Evolutionary conservation across 768 basidiomycete genomes (phyloP), one percentile per base, ranked within the genome.

Genomic region (Dentipellis sp.): DNA sequence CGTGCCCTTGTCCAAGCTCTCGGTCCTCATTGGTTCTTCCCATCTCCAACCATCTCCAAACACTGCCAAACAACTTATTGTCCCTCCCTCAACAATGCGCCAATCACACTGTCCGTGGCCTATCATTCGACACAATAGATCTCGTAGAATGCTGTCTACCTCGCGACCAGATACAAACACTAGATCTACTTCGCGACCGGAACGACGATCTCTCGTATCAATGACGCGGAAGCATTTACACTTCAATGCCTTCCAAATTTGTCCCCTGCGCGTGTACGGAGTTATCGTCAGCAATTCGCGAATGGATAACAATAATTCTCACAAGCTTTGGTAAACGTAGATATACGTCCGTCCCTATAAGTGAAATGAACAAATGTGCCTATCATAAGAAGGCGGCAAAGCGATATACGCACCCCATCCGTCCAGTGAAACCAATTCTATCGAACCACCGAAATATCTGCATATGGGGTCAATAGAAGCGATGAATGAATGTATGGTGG

Each of bases 171-270:
- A 29, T 29, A 29, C 29, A 29, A 29, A 29, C 6, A 29, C 29
- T 29, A 29, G 29, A 29, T 29, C 29, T 29, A 29, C 29, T 6
- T 29, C 29, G 29, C 29, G 29, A 29, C 29, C 29, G 29, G 29
- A 6, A 29, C 29, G 6, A 29, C 29, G 29, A 29, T 3, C 29
- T 29, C 29, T 29, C 29, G n/a, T n/a, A n/a, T n/a, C n/a, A n/a
- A 29, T 29, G 29, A 29, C 29, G 29, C 29, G 29, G 29, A 29
- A 29, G 29, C 6, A 29, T 29, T 67, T 71, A 92, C 17, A 92
- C 77, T 68, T 91, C 88, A 56, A 91, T 90, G 10, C 84, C 88
- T 68, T 93, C 90, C 56, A 91, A 65, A 68, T 88, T 92, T 9
- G 88, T 93, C 36, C 90, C 90, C 90, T 91, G 61, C 10, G 45